Evolutionary conservation across 345 rosid species (phyloP).

Genomic region (Physaria fendleri): DNA sequence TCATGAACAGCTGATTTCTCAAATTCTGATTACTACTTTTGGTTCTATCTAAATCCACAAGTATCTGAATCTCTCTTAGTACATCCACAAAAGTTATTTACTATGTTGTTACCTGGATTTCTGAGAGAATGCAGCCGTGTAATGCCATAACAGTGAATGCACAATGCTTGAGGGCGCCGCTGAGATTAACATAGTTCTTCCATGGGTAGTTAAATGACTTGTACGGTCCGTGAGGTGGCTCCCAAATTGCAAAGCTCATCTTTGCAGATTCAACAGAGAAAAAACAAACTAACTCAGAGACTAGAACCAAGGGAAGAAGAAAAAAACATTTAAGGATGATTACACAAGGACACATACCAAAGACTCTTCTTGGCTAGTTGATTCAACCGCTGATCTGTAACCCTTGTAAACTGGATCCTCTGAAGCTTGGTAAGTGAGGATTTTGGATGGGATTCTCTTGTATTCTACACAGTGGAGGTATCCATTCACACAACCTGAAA

Average conservation of each 20-base stretch:
- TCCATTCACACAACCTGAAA: constrained; percentile 48
- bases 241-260: constrained; percentile 94
- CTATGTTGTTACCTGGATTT: constrained; percentile 63
- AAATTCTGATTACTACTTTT: not conserved
- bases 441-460: constrained; percentile 73
- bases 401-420: constrained; percentile 84
- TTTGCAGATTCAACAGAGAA: constrained; percentile 19
- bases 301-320: not conserved
- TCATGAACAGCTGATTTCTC: not conserved
- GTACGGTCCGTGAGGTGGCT: constrained; percentile 97
- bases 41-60: not conserved
- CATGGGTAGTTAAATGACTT: constrained; percentile 72
- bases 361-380: constrained; percentile 86
- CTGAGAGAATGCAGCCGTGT: constrained; percentile 93
- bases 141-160: constrained; percentile 93
- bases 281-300: not conserved
- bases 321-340: not conserved
- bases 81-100: not conserved
- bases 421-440: constrained; percentile 81
- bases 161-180: constrained; percentile 91
- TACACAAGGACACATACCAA: constrained; percentile 42
- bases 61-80: not conserved
- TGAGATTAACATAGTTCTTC: constrained; percentile 79
- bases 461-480: constrained; percentile 70
- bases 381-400: constrained; percentile 84